Base-by-base conservation (phyloP, 2,329 filamentous ascomycete genomes). In the Akanthomyces lecanii region DNA sequence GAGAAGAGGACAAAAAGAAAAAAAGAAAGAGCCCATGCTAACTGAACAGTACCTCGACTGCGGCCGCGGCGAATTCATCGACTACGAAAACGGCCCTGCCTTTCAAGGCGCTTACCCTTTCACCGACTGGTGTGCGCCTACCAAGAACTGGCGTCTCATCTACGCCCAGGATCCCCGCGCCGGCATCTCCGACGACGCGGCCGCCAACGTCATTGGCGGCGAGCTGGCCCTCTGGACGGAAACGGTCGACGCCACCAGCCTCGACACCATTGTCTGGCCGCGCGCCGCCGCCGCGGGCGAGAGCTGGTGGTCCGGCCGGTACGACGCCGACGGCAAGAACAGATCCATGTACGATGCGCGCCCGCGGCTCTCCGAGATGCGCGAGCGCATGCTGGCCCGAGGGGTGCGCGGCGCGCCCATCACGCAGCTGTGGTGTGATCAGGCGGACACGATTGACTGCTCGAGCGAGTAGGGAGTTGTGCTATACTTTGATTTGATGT, bases 211-310 rank as follows among this genome's bases (percentile, higher is more conserved):
- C 3, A 74, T 95, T 10, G 92, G 92, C 51, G 92, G 91, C 30
- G 92, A 96, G 77, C 85, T 89, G 18, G 89, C 90, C 62, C 84
- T 92, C 63, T 97, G 91, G 91, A 84, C 83, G 66, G 92, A 96
- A 77, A 89, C 88, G n/a, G 81, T 84, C 65, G 92, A 97, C 74
- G 76, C 85, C 3, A 77, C 85, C n/a, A 92, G 88, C 72, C 73
- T 96, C 16, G 91, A 96, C 76, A 78, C 78, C 42, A 85, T 90
- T 74, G 76, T 94, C 10, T 96, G 91, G 92, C 91, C 92, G 8
- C 82, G 92, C 6, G 86, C 85, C 1, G 84, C 83, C 58, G 91
- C 90, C 0, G 89, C 88, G 0, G 90, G 84, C 30, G 92, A 96
- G 77, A 86, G 93, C 1, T 80, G 94, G 53, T 96, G 92, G 92